Base-by-base conservation (phyloP, 2,329 filamentous ascomycete genomes). In the Biscogniauxia sp. region DNA sequence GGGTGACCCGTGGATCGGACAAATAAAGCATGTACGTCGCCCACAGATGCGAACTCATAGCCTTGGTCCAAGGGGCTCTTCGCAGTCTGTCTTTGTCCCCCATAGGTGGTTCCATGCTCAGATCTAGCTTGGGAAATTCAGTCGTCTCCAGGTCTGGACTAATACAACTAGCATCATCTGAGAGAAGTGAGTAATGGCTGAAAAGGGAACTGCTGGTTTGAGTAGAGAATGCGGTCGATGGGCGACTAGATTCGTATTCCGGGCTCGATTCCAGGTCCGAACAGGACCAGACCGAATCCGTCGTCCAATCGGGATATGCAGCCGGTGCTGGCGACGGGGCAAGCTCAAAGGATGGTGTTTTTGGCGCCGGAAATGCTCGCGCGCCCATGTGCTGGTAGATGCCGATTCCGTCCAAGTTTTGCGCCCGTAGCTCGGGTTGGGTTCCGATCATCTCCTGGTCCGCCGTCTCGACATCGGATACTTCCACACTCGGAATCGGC, bases 41-140 rank as follows among this genome's bases (percentile, higher is more conserved):
- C 87, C 87, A 90, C 9, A 90, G 74, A 67, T 90, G 87, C 13
- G 83, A 77, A 74, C 80, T 86, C 85, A 89, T 88, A 19, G 84
- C 80, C 62, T 82, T 83, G 4, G 86, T 88, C 87, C 87, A 89
- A 0, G 80, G 81, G 0, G 83, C 83, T 70, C 82, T 85, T 61
- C 83, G 77, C 37, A 74, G 68, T 58, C 76, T 77, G 55, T 67
- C 65, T 11, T 67, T 63, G 32, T 41, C 60, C 23, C 60, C 23
- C 19, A 49, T 54, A 5, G 59, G 53, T 20, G 54, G 13, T 28
- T 56, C 53, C 37, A 53, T 51, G 32, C 63, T 58, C 20, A 61
- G 32, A 9, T 68, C 62, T 15, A 57, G 56, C 6, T 67, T 63
- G 20, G 64, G 53, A 15, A 72, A 72, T 45, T 79, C 77, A 9